A percentile compares a stretch with the other conserved stretches of the same genome.
phyloP scores from a whole-genome alignment of 2,329 filamentous ascomycete species.

The Calonectria fujianensis region DNA sequence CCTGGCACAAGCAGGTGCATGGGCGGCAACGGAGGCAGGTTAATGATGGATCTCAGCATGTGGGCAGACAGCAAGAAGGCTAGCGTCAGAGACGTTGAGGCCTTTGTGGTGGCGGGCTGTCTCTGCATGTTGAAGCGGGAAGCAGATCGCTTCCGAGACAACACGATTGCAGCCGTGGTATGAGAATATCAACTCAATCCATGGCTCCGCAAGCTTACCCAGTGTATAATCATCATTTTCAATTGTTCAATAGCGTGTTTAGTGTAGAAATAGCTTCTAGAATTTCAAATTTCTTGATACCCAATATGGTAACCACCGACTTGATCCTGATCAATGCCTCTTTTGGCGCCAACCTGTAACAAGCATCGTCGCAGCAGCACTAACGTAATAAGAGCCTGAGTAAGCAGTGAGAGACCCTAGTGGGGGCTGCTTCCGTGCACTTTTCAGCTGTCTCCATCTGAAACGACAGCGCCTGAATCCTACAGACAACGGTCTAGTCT shows the following conservation, averaged over 20 bases:
- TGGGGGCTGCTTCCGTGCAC: neutral
- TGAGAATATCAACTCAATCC: neutral
- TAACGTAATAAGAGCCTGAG: neutral
- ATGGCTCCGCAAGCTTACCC: neutral
- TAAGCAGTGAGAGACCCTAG: neutral
- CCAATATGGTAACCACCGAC: neutral
- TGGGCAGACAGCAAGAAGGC: slow-evolving; percentile 44
- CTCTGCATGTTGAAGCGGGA: slow-evolving; percentile 52
- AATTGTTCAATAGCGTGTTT: neutral
- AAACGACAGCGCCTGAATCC: neutral
- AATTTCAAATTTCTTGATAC: slow-evolving; percentile 2
- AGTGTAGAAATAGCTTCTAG: neutral
- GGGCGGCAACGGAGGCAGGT: slow-evolving; percentile 50
- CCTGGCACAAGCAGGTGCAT: slow-evolving; percentile 43
- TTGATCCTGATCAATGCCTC: neutral
- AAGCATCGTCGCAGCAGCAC: neutral
- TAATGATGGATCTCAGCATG: slow-evolving; percentile 48
- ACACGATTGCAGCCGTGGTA: slow-evolving; percentile 42
- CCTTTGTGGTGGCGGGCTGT: slow-evolving; percentile 48
- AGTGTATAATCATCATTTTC: neutral
- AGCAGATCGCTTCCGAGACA: slow-evolving; percentile 49
- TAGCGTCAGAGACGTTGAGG: slow-evolving; percentile 40
- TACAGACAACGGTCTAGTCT: neutral
- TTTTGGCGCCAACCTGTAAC: neutral
- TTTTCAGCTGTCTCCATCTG: neutral